Percentiles rank a stretch among this genome's conserved stretches.
Conservation (phyloP, 306 rosid genomes). For the Gleditsia sinensis region DNA sequence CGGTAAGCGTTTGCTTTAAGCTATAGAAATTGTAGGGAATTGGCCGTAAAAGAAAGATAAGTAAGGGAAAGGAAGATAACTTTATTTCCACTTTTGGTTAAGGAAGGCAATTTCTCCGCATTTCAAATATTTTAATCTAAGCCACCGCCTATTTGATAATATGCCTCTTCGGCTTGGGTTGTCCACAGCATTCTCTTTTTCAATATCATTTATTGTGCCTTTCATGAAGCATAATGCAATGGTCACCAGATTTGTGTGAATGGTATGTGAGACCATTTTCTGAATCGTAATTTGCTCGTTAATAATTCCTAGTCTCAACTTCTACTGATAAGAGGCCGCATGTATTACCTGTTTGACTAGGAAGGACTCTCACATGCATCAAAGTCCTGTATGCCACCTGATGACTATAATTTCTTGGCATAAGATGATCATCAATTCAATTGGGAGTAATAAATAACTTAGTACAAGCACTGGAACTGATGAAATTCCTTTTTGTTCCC, state of each 20-base stretch:
- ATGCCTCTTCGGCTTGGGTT: not conserved
- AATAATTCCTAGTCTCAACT: not conserved
- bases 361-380: not conserved
- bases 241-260: not conserved
- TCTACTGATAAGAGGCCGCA: not conserved
- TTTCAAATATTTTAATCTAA: not conserved
- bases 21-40: not conserved
- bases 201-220: not conserved
- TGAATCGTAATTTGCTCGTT: not conserved
- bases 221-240: not conserved
- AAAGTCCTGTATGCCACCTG: not conserved
- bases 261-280: not conserved
- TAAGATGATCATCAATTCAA: not conserved
- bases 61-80: too few relatives aligned
- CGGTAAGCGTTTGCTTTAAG: not conserved
- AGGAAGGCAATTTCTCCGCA: not conserved
- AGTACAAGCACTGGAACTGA: not conserved
- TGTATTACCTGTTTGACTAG: not conserved
- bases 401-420: not conserved
- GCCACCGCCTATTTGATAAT: conserved; percentile 29
- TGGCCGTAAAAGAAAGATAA: not conserved
- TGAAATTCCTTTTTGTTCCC: not conserved
- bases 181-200: not conserved
- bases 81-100: too few relatives aligned
- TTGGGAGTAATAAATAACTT: not conserved